These are phyloP conservation scores for Neurospora hispaniola DNA, from an alignment of 495 filamentous ascomycete species.

Conservation along the genomic window DNA sequence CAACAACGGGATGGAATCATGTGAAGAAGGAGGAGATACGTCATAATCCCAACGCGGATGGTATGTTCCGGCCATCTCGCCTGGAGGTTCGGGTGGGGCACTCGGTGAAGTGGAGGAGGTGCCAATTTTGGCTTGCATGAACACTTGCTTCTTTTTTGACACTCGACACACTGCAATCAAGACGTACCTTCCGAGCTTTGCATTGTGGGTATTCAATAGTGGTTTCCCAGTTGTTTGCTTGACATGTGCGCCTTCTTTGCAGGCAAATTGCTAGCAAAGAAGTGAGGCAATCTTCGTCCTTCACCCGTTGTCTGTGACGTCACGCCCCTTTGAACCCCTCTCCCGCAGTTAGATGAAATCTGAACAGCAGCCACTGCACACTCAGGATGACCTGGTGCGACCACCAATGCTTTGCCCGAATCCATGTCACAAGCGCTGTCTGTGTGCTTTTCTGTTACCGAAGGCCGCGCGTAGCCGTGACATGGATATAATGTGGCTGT, in stretches of 20 bases:
- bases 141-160: background rate
- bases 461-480: background rate
- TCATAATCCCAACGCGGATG: background rate
- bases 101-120: background rate
- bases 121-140: background rate
- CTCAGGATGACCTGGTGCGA: background rate
- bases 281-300: background rate
- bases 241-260: background rate
- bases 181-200: background rate
- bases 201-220: background rate
- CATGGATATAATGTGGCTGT: background rate
- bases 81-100: background rate
- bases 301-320: background rate
- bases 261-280: background rate
- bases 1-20: conserved; percentile 2
- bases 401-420: background rate
- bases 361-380: background rate
- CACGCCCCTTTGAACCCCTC: background rate
- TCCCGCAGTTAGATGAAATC: background rate
- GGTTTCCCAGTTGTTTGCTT: background rate
- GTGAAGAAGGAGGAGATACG: conserved; percentile 3
- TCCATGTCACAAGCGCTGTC: background rate
- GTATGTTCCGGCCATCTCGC: background rate
- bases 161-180: background rate
- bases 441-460: background rate